A percentile compares a stretch with the other conserved stretches of the same genome.
These are phyloP conservation scores for Dothistroma pini DNA, from an alignment of 2,329 filamentous ascomycete species.

Conservation along the genomic window DNA sequence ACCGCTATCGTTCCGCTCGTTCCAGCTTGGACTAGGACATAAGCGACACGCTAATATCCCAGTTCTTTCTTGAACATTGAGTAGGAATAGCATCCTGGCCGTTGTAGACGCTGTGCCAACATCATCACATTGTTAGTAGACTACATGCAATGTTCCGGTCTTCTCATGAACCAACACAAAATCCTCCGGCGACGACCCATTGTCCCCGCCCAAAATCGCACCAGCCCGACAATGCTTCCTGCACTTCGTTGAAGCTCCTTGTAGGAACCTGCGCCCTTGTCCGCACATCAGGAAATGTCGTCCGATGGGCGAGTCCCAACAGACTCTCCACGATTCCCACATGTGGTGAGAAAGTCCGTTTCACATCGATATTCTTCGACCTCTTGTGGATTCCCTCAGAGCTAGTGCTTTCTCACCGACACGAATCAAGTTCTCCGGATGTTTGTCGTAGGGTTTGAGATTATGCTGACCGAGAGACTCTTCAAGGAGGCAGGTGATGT, in stretches of 20 bases:
- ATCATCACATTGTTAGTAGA: too few species aligned
- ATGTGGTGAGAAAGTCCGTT: conserved; percentile 2
- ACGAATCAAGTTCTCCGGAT: neutral
- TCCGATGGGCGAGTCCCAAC: neutral
- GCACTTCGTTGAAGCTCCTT: conserved; percentile 1
- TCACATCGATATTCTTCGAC: neutral
- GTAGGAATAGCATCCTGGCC: too few species aligned
- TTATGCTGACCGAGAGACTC: neutral
- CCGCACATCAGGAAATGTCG: neutral
- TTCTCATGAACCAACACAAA: too few species aligned
- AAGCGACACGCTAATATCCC: too few species aligned
- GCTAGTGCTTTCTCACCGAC: neutral
- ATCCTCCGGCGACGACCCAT: too few species aligned
- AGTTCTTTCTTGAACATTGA: too few species aligned
- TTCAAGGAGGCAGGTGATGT: neutral
- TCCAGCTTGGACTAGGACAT: too few species aligned
- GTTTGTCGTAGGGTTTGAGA: conserved; percentile 2
- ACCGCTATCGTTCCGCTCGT: too few species aligned
- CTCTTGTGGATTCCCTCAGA: neutral
- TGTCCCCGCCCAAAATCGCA: too few species aligned
- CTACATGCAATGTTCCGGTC: too few species aligned
- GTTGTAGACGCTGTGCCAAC: too few species aligned
- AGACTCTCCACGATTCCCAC: neutral
- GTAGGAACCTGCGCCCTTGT: neutral
- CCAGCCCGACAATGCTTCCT: neutral